These are phyloP conservation scores for Penicillium sp. DNA, from an alignment of 2,329 filamentous ascomycete genomes.

Conservation along the genomic window DNA sequence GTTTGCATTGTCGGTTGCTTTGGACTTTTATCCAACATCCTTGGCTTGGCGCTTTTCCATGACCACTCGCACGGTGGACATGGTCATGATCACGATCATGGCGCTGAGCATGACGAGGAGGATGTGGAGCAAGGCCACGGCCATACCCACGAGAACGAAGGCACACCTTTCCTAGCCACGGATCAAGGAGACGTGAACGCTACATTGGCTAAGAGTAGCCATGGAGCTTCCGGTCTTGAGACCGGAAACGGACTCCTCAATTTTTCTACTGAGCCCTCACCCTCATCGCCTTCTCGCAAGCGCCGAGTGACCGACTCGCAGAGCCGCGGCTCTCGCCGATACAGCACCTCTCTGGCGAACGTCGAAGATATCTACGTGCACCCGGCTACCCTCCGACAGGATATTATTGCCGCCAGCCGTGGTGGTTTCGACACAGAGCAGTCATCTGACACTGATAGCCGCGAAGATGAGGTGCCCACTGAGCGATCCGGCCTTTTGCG, in stretches of 20 bases:
- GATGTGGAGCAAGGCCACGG: conserved; percentile 50
- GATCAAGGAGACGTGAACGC: conserved; percentile 46
- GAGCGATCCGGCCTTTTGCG: conserved; percentile 48
- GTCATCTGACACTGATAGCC: conserved; percentile 61
- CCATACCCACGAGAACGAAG: conserved; percentile 42
- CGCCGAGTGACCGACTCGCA: conserved; percentile 35
- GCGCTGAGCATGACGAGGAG: conserved; percentile 51
- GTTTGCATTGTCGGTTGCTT: conserved; percentile 88
- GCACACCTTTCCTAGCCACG: conserved; percentile 61
- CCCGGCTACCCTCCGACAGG: conserved; percentile 86
- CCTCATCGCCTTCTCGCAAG: conserved; percentile 41
- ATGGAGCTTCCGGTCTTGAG: conserved; percentile 53
- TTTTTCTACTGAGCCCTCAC: conserved; percentile 34
- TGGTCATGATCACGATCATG: conserved; percentile 49
- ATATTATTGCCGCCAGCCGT: conserved; percentile 84
- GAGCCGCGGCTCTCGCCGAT: conserved; percentile 40
- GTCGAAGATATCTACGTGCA: conserved; percentile 81
- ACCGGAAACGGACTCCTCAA: conserved; percentile 34
- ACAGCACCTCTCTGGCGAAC: conserved; percentile 61
- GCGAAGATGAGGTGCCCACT: conserved; percentile 59
- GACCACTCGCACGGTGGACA: conserved; percentile 81
- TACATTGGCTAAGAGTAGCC: not conserved
- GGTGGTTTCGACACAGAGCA: conserved; percentile 65
- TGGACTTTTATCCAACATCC: conserved; percentile 84
- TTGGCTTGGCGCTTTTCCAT: conserved; percentile 89